Conservation (phyloP, 306 rosid genomes). For the Vachellia collinsii region DNA sequence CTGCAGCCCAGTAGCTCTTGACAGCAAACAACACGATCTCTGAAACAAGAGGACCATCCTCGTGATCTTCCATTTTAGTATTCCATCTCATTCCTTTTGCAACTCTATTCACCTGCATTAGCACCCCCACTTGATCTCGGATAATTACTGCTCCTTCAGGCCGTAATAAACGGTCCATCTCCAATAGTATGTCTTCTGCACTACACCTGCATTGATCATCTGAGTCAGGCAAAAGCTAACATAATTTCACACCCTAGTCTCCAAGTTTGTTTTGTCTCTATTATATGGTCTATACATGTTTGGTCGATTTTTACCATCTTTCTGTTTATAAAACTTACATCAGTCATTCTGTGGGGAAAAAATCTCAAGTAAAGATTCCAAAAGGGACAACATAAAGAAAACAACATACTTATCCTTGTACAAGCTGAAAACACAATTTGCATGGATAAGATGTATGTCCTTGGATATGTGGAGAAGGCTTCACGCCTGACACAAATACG, state of each 20-base stretch:
- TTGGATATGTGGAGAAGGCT: conserved; percentile 90
- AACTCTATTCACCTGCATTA: conserved; percentile 57
- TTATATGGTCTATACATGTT: neutral
- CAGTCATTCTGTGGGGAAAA: conserved; percentile 8
- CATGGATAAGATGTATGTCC: conserved; percentile 87
- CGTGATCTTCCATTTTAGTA: conserved; percentile 73
- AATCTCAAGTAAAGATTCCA: conserved; percentile 18
- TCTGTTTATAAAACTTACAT: conserved; percentile 6
- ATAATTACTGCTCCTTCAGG: conserved; percentile 85
- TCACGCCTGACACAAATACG: conserved; percentile 63
- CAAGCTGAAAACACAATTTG: conserved; percentile 75
- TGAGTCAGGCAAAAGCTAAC: neutral
- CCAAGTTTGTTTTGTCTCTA: neutral
- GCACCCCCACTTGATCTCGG: conserved; percentile 65
- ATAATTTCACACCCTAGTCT: neutral
- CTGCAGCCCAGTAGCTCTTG: conserved; percentile 73
- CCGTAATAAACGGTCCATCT: conserved; percentile 82
- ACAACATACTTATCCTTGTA: conserved; percentile 55
- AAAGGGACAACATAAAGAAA: neutral
- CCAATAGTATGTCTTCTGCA: conserved; percentile 68
- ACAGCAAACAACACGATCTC: conserved; percentile 76
- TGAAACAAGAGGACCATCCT: conserved; percentile 74
- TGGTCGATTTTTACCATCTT: conserved; percentile 20
- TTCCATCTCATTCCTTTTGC: conserved; percentile 84
- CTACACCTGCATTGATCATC: conserved; percentile 58